Conservation (phyloP, 352 stramenopile species). For the Phytophthora kernoviae region DNA sequence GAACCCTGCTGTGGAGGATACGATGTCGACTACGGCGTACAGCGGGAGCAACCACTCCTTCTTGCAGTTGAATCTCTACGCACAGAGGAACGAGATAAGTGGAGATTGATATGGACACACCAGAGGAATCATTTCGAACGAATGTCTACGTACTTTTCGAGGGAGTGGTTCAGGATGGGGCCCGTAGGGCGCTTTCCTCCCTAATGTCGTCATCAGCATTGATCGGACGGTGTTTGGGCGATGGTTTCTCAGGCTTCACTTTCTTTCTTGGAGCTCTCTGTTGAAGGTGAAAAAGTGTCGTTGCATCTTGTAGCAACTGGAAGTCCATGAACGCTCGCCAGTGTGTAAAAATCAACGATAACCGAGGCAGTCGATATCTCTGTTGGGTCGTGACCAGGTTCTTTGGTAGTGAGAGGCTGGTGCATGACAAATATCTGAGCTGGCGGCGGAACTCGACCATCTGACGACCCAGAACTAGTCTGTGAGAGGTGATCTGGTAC, state of each 20-base stretch:
- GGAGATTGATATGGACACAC: slow-evolving; percentile 1
- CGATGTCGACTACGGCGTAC: slow-evolving; percentile 45
- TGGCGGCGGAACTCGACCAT: neutral
- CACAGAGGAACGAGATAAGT: slow-evolving; percentile 1
- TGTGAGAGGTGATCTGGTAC: slow-evolving; percentile 27
- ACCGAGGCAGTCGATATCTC: slow-evolving; percentile 4
- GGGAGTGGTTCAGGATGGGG: slow-evolving; percentile 22
- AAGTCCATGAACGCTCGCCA: slow-evolving; percentile 59
- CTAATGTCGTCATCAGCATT: neutral
- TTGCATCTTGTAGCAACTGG: slow-evolving; percentile 53
- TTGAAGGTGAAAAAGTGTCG: slow-evolving; percentile 33
- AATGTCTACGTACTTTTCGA: slow-evolving; percentile 20
- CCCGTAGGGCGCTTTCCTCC: slow-evolving; percentile 14
- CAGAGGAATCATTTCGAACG: neutral
- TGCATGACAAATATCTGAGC: slow-evolving; percentile 15
- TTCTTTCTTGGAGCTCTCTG: slow-evolving; percentile 13
- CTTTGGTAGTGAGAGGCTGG: slow-evolving; percentile 7
- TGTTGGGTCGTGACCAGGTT: neutral
- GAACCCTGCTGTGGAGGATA: slow-evolving; percentile 23
- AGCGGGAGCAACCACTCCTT: slow-evolving; percentile 58
- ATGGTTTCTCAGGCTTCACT: slow-evolving; percentile 5
- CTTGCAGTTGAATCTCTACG: slow-evolving; percentile 47
- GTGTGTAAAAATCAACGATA: slow-evolving; percentile 47
- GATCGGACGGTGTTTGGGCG: slow-evolving; percentile 5
- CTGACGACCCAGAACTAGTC: neutral